Evolutionary conservation across 768 basidiomycete genomes (phyloP).

Genomic region (Xanthoconium purpureum): DNA sequence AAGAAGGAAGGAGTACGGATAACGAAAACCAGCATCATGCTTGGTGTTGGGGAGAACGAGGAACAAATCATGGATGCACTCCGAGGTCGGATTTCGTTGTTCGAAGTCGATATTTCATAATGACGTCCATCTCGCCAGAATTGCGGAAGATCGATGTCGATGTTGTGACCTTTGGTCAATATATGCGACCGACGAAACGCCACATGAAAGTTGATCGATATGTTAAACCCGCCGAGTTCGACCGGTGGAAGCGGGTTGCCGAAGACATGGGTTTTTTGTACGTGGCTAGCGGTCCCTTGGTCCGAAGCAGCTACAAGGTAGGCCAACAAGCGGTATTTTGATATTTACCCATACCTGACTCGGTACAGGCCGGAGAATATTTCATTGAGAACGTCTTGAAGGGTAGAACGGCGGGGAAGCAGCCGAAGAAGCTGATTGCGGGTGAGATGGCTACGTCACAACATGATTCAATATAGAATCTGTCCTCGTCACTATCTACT

Average conservation of each 20-base stretch:
- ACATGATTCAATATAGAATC: conserved; percentile 4
- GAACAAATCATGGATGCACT: conserved; percentile 82
- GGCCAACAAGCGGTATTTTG: conserved; percentile 16
- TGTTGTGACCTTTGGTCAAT: conserved; percentile 98
- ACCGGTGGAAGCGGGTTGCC: conserved; percentile 84
- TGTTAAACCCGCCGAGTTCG: conserved; percentile 91
- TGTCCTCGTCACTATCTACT: neutral
- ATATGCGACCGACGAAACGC: conserved; percentile 98
- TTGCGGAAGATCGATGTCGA: conserved; percentile 87
- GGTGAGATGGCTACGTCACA: conserved; percentile 12
- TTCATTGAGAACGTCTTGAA: conserved; percentile 89
- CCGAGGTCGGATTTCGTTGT: conserved; percentile 52
- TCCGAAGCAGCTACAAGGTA: conserved; percentile 97
- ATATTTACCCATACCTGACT: conserved; percentile 1
- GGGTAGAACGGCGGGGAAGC: conserved; percentile 50
- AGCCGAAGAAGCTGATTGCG: conserved; percentile 32
- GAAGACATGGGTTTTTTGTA: conserved; percentile 96
- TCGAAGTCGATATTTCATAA: neutral
- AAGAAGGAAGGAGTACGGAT: conserved; percentile 81
- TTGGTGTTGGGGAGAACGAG: conserved; percentile 89
- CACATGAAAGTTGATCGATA: conserved; percentile 99
- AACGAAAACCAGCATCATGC: conserved; percentile 98
- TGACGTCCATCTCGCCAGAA: conserved; percentile 47
- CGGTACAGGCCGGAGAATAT: conserved; percentile 83
- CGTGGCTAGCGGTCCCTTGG: conserved; percentile 94